These are phyloP conservation scores for Rosellinia necatrix DNA, from an alignment of 2,329 filamentous ascomycete genomes.

Conservation along the genomic window DNA sequence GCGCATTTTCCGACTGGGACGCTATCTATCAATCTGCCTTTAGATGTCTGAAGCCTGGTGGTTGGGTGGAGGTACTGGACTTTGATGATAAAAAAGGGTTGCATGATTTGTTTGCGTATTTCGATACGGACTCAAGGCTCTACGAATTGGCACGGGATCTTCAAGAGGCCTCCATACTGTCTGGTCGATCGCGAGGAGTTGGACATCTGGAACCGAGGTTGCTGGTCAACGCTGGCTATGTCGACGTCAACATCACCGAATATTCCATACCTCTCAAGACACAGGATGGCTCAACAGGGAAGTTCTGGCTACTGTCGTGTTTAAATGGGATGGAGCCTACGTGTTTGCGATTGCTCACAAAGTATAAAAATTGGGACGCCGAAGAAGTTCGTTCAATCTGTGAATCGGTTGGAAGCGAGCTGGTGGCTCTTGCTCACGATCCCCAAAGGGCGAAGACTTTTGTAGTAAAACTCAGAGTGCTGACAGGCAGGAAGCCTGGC, in stretches of 20 bases:
- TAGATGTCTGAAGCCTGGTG: conserved; percentile 59
- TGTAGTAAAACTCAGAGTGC: conserved; percentile 52
- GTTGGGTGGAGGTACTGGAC: conserved; percentile 61
- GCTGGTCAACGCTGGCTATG: conserved; percentile 55
- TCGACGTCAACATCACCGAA: conserved; percentile 53
- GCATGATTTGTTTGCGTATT: conserved; percentile 45
- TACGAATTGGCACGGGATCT: conserved; percentile 49
- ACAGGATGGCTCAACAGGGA: conserved; percentile 52
- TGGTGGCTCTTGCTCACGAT: conserved; percentile 54
- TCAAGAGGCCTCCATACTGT: conserved; percentile 47
- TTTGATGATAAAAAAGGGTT: conserved; percentile 53
- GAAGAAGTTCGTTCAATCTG: conserved; percentile 54
- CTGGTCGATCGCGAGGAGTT: conserved; percentile 52
- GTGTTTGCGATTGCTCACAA: conserved; percentile 56
- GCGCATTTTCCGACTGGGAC: conserved; percentile 60
- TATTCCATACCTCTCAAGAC: conserved; percentile 55
- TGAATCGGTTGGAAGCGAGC: conserved; percentile 52
- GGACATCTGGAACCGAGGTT: conserved; percentile 51
- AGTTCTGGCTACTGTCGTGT: conserved; percentile 58
- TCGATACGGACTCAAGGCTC: conserved; percentile 52
- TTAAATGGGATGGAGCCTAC: conserved; percentile 56
- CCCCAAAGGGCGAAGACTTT: conserved; percentile 49
- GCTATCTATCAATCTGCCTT: conserved; percentile 59
- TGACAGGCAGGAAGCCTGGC: conserved; percentile 56
- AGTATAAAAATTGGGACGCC: conserved; percentile 57